Base-by-base conservation (phyloP, 257 asterid genomes). In the Solanum commersonii region DNA sequence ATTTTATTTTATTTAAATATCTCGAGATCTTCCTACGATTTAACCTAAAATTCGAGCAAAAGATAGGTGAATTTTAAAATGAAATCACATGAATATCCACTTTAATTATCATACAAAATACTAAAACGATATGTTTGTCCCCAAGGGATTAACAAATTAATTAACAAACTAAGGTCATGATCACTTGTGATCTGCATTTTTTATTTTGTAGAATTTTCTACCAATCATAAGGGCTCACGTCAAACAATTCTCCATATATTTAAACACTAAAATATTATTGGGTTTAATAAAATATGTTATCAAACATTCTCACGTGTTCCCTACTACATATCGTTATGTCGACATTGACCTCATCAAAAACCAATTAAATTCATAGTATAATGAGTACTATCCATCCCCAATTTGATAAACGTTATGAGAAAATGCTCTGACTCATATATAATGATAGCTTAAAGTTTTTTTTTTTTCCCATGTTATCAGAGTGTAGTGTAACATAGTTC, bases 191-290 rank as follows among this genome's bases (percentile, higher is more conserved):
- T 85, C 78, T 34, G n/a, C n/a, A 49, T 10, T 31, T 1, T 81
- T 77, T 33, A 22, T 29, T 35, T 49, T 38, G 85, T 37, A 85
- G 79, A 56, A 85, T 14, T 44, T 90, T 84, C 90, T 79, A 25
- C 88, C 89, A 87, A 84, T 87, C 83, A 37, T 35, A 87, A 67
- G 49, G 79, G 84, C 63, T 49, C 67, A 25, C 15, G 82, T 38
- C 76, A 44, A 42, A 33, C 27, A 59, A 73, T 4, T 40, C 33
- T 83, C 35, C 9, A 49, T 42, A 63, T 89, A 83, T 49, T 82
- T 52, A 46, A 46, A 81, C 68, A 10, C 14, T 46, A 46, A 81
- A 81, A 16, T 27, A 44, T 2, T 44, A 25, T 73, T 73, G 22
- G 77, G 25, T 79, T 46, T 52, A 52, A 52, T 68, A 81, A 44